Base-by-base conservation (phyloP, 495 filamentous ascomycete species). In the Podospora anserina region DNA sequence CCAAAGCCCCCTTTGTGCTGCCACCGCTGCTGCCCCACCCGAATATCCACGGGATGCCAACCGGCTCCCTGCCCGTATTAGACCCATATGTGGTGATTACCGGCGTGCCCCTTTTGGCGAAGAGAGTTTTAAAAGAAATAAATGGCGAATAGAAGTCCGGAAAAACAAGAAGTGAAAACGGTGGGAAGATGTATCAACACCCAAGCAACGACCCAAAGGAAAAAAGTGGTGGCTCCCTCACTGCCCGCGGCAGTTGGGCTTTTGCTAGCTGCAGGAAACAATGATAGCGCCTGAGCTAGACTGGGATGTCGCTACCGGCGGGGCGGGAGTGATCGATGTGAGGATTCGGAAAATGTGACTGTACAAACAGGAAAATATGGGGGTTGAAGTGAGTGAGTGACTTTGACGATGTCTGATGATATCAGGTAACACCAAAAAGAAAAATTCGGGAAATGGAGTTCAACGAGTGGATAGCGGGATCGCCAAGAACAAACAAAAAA, bases 1-100 rank as follows among this genome's bases (percentile, higher is more conserved):
- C 64, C 27, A 66, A 66, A 30, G n/a, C 64, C 32, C 60, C 26
- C 27, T 62, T 32, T 18, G 64, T 26, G 53, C 39, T 11, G 39
- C 53, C 64, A 13, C n/a, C 18, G 55, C 23, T 58, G 23, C 55
- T 58, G 55, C 19, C 18, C 55, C 23, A 1, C n/a, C 23, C 4
- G n/a, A 20, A 5, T 19, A 19, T 58, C 55, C 55, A 58, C 23
- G 55, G n/a, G 55, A 19, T 26, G 55, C 55, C 55, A 58, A 58
- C 11, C 55, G 55, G 55, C 55, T 15, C 55, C 55, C 55, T 18
- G 55, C 55, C 13, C 23, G n/a, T 26, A 58, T 20, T 58, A 58
- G 18, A 9, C n/a, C 55, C 55, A 58, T 58, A 58, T 19, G 55
- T 58, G 55, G n/a, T 18, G n/a, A 20, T 20, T 58, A 9, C 26